Evolutionary conservation across 2,329 filamentous ascomycete genomes (phyloP), one percentile per base, ranked within the genome.

Genomic region (Trichoderma sp.): DNA sequence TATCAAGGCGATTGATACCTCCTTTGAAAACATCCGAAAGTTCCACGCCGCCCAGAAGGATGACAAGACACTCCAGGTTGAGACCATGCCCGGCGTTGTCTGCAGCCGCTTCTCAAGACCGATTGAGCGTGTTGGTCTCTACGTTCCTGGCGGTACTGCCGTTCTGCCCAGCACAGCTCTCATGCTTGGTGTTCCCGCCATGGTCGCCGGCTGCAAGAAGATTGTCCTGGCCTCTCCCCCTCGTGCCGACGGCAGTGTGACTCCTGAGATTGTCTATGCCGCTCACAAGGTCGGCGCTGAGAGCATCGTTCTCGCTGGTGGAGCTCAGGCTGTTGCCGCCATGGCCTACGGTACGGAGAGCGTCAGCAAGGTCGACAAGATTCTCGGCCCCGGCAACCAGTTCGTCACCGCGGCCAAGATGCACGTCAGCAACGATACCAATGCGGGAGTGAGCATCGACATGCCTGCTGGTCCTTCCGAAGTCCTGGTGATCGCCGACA

Each of bases 401-500:
- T 99, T 98, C 79, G 96, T 99, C 53, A 99, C 96, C 0, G 96
- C 96, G 0, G 96, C 93, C 67, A 99, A 99, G 88, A 99, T 99
- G 96, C 88, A 95, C 77, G 96, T 99, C 57, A 93, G 92, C 82
- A 99, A 99, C 81, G 96, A 99, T 80, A 98, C 96, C 58, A 97
- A 94, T 73, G 96, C 96, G 13, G 93, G 93, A 26, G 95, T 98
- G 53, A 92, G 94, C 81, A 99, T 99, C 77, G 96, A 99, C 80
- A 99, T 99, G 96, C 96, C 96, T 12, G 96, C 96, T 43, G 96
- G 96, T 0, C 96, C 96, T 0, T 97, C 94, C 43, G 96, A 99
- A 81, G 94, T 99, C 3, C 88, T 99, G n/a, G 96, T 99, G 71
- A 88, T 99, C 66, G 96, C 96, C 34, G 96, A 99, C 83, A 89